phyloP scores from a whole-genome alignment of 495 filamentous ascomycete genomes.

The Xylaria bambusicola region DNA sequence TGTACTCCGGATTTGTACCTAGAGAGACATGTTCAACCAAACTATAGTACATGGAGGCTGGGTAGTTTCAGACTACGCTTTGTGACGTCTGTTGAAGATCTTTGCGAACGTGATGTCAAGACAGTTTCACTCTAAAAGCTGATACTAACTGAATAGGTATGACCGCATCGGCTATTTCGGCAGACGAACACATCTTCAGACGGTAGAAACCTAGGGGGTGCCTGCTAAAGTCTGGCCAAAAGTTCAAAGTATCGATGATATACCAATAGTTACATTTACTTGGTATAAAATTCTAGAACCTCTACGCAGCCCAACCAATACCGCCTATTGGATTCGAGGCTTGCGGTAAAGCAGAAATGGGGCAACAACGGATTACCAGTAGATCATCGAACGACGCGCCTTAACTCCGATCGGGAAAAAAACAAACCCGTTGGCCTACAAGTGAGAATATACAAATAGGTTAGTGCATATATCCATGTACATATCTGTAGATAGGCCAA shows the following conservation, averaged over 20 bases:
- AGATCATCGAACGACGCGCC: slow-evolving; percentile 8
- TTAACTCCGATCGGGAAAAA: background rate
- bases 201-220: too few species aligned
- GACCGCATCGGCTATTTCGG: slow-evolving; percentile 4
- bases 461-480: too few species aligned
- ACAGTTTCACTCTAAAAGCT: background rate
- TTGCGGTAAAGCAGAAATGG: background rate
- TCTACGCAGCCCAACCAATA: too few species aligned
- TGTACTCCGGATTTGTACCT: too few species aligned
- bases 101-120: background rate
- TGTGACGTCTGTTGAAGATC: slow-evolving; percentile 9
- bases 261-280: too few species aligned
- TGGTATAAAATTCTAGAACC: too few species aligned
- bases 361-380: background rate
- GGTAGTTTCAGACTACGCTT: too few species aligned
- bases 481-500: slow-evolving; percentile 4
- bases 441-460: too few species aligned
- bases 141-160: too few species aligned
- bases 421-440: background rate
- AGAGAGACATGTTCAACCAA: too few species aligned
- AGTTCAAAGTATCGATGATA: too few species aligned
- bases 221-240: background rate
- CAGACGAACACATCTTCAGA: background rate
- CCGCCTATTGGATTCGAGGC: background rate
- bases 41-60: too few species aligned